Base-by-base conservation (phyloP, 495 filamentous ascomycete genomes). In the Lentithecium fluviatile region DNA sequence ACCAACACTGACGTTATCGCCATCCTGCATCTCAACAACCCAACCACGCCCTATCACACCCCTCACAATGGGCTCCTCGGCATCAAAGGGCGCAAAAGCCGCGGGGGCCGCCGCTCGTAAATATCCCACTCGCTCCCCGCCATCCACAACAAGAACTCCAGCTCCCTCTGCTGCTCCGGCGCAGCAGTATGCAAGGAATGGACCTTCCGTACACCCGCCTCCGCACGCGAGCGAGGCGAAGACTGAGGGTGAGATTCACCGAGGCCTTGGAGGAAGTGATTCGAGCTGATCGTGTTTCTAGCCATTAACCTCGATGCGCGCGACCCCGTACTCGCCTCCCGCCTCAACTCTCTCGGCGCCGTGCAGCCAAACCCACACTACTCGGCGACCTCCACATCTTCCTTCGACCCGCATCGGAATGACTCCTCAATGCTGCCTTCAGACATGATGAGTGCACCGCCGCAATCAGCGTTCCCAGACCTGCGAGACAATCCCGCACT, bases 301-400 rank as follows among this genome's bases (percentile, higher is more conserved):
- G 84, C 82, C n/a, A 83, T 88, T 58, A 80, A 86, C 67, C 75
- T 84, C 58, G 86, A 88, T 65, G 82, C 80, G 60, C 78, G 77
- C n/a, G 84, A 87, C 64, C 84, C 85, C 2, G 73, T 81, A 70
- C 86, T 84, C 72, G 82, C 81, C 49, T 78, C 77, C 63, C 83
- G 82, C 50, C 80, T 88, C 56, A 81, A 80, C 67, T 71, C 73
- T 40, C 77, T 90, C 62, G 87, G 87, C 55, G 80, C 86, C 55
- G 86, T 88, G 19, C 77, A 79, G 50, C 84, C 86, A 17, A 75
- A 75, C 55, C 83, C 84, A 10, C 83, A 80, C 29, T 70, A 79
- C 64, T 85, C 85, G 8, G 73, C 77, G 63, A 77, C 80, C 32
- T 84, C 81, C 56, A 79, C 77, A 52, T 78, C 81, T 67, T 56